These are phyloP conservation scores for Rhododendron williamsianum DNA, from an alignment of 148 eudicot genomes.

Conservation along the genomic window DNA sequence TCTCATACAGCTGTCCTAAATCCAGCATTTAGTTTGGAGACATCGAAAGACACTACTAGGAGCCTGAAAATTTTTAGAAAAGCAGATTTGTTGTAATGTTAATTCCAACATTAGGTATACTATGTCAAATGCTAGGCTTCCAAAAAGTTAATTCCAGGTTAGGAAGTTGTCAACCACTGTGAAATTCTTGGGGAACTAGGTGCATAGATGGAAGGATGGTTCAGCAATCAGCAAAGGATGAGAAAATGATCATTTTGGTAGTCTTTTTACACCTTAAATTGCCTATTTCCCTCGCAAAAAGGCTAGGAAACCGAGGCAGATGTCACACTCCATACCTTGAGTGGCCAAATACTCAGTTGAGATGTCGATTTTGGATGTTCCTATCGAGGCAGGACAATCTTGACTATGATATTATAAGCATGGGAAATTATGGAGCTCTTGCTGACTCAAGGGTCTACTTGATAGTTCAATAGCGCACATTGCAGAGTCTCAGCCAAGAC, in stretches of 20 bases:
- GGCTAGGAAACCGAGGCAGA: not conserved
- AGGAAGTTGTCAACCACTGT: not conserved
- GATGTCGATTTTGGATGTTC: not conserved
- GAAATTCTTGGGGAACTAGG: too few relatives aligned
- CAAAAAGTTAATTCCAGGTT: not conserved
- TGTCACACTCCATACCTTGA: not conserved
- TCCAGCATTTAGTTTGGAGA: too few relatives aligned
- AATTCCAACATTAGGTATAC: not conserved
- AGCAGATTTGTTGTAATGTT: not conserved
- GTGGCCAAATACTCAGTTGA: not conserved
- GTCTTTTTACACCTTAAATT: not conserved
- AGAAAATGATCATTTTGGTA: not conserved
- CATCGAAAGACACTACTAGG: too few relatives aligned
- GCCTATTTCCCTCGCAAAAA: not conserved
- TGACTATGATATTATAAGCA: not conserved
- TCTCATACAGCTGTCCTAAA: too few relatives aligned
- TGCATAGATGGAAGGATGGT: not conserved
- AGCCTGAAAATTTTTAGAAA: not conserved
- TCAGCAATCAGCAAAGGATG: not conserved
- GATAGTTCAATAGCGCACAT: not conserved
- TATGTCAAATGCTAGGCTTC: not conserved
- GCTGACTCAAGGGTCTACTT: not conserved
- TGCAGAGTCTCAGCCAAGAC: not conserved
- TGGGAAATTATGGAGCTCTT: not conserved
- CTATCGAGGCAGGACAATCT: not conserved